Evolutionary conservation across 257 asterid genomes (phyloP).

Genomic region (Rubia yunnanensis): DNA sequence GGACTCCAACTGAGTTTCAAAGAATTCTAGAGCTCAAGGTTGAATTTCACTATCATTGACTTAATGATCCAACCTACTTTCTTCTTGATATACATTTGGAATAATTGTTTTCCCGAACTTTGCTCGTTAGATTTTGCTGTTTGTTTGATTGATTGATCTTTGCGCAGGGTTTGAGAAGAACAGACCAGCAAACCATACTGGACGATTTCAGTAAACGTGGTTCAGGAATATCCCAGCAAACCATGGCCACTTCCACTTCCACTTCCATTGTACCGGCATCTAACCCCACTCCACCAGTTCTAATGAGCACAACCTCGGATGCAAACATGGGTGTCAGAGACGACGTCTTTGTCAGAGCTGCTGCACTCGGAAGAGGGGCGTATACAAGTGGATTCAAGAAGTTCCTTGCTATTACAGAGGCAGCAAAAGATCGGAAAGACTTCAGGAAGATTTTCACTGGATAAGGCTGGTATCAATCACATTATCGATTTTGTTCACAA

Average conservation of each 20-base stretch:
- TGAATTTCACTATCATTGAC: conserved; percentile 8
- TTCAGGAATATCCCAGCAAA: conserved; percentile 55
- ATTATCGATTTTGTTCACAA: neutral
- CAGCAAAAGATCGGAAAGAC: conserved; percentile 88
- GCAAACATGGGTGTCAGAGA: conserved; percentile 67
- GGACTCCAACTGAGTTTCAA: conserved; percentile 84
- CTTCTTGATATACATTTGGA: neutral
- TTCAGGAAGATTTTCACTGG: conserved; percentile 87
- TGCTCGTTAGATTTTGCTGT: neutral
- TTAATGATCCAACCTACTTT: neutral
- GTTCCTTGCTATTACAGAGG: conserved; percentile 85
- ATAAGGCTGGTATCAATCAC: conserved; percentile 21
- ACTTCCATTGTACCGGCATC: conserved; percentile 24
- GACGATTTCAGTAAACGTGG: conserved; percentile 92
- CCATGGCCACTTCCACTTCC: conserved; percentile 20
- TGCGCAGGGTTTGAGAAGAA: conserved; percentile 73
- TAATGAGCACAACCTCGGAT: conserved; percentile 33
- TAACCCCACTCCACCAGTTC: conserved; percentile 35
- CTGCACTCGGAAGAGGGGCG: conserved; percentile 96
- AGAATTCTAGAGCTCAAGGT: conserved; percentile 96
- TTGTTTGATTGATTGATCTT: neutral
- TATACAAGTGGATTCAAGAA: conserved; percentile 88
- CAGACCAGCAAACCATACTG: conserved; percentile 87
- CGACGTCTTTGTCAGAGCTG: conserved; percentile 91
- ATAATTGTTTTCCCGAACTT: neutral